phyloP scores from a whole-genome alignment of 2,329 filamentous ascomycete genomes.

The Fusarium sp. region DNA sequence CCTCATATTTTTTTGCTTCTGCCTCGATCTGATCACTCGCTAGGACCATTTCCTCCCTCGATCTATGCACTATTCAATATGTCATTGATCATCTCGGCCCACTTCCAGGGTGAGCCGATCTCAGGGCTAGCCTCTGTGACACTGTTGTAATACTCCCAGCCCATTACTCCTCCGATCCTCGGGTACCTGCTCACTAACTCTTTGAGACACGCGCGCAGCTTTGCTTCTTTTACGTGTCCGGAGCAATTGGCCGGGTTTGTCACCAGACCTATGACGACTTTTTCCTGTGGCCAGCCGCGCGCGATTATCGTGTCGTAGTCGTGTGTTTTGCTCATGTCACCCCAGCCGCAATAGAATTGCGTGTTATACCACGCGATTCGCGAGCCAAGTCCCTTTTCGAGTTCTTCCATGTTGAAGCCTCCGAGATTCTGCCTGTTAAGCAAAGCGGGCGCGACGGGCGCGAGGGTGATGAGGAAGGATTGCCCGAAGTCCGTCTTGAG shows the following conservation, averaged over 20 bases:
- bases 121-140: conserved; percentile 53
- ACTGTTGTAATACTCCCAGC: conserved; percentile 91
- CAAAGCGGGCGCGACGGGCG: conserved; percentile 79
- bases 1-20: neutral
- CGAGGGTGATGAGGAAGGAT: conserved; percentile 78
- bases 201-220: conserved; percentile 54
- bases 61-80: conserved; percentile 28
- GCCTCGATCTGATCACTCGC: neutral
- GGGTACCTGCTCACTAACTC: conserved; percentile 62
- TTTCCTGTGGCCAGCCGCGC: conserved; percentile 74
- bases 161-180: conserved; percentile 84
- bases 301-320: conserved; percentile 60
- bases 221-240: conserved; percentile 57
- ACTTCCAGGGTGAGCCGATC: conserved; percentile 72
- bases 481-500: conserved; percentile 74
- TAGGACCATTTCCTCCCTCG: conserved; percentile 10
- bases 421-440: conserved; percentile 70
- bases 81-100: conserved; percentile 63
- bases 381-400: conserved; percentile 71
- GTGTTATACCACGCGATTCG: conserved; percentile 85
- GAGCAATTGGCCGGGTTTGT: conserved; percentile 77
- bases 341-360: conserved; percentile 92
- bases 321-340: conserved; percentile 56
- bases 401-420: conserved; percentile 79
- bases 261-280: conserved; percentile 80